These are phyloP conservation scores for Aristolochia fimbriata DNA, from an alignment of 164 flowering plant species.

Conservation along the genomic window DNA sequence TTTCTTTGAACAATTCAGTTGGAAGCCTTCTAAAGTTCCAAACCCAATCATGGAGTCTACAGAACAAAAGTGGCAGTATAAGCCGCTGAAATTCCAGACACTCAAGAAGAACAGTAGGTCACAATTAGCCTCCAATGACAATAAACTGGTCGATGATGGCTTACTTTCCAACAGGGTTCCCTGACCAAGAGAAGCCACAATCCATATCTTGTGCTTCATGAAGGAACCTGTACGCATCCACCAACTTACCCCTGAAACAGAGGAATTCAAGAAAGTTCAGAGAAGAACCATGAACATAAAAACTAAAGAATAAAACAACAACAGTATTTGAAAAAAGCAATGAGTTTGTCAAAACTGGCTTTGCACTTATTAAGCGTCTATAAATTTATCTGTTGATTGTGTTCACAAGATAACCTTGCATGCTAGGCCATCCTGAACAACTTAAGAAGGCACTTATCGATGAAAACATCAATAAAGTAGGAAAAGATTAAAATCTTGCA, in stretches of 20 bases:
- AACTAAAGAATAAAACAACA: not conserved
- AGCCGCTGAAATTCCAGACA: not conserved
- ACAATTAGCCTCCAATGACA: not conserved
- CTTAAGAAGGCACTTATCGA: not conserved
- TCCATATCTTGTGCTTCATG: constrained; percentile 83
- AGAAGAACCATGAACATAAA: not conserved
- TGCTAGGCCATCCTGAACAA: too few species aligned
- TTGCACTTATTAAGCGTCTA: too few species aligned
- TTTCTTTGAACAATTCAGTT: not conserved
- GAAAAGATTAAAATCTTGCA: not conserved
- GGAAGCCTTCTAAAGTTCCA: too few species aligned
- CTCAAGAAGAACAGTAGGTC: not conserved
- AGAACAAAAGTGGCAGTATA: not conserved
- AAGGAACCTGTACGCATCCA: constrained; percentile 82
- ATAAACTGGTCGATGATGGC: constrained; percentile 6
- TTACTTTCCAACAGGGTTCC: constrained; percentile 92
- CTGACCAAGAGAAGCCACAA: constrained; percentile 93
- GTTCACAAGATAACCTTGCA: not conserved
- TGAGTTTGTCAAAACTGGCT: too few species aligned
- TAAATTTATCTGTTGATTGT: not conserved
- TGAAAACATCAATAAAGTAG: not conserved
- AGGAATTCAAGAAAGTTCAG: not conserved
- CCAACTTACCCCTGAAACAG: constrained; percentile 67
- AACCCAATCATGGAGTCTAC: not conserved
- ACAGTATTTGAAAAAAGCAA: too few species aligned